Evolutionary conservation across 2,329 filamentous ascomycete genomes (phyloP).

Genomic region (Epichloe hybrida): DNA sequence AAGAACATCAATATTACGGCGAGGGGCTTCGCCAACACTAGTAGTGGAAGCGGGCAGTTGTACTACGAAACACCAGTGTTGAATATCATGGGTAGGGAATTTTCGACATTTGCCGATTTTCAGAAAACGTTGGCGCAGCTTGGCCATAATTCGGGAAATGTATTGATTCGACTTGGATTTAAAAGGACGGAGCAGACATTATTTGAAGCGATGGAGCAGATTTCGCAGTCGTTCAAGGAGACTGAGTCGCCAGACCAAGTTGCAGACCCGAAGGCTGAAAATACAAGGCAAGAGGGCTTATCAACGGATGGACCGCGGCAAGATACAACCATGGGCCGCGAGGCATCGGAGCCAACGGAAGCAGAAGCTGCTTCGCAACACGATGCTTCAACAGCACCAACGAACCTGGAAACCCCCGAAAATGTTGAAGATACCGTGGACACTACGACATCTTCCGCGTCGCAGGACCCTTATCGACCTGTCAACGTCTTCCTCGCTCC

Average conservation of each 20-base stretch:
- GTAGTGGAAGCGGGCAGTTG: constrained; percentile 55
- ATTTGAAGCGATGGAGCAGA: constrained; percentile 73
- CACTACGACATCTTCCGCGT: constrained; percentile 2
- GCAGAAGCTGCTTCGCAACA: constrained; percentile 1
- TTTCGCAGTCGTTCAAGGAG: constrained; percentile 58
- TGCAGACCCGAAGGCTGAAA: constrained; percentile 1
- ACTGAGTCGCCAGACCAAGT: constrained; percentile 11
- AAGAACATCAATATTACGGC: constrained; percentile 69
- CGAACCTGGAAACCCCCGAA: constrained; percentile 9
- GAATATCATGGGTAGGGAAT: constrained; percentile 68
- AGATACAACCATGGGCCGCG: constrained; percentile 14
- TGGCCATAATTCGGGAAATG: constrained; percentile 73
- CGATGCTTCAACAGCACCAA: constrained; percentile 2
- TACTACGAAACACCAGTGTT: constrained; percentile 81
- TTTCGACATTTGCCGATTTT: constrained; percentile 65
- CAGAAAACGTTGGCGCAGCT: constrained; percentile 82
- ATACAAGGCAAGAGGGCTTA: constrained; percentile 3
- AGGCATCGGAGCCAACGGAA: constrained; percentile 1
- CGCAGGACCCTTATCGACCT: constrained; percentile 28
- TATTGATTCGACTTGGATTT: constrained; percentile 66
- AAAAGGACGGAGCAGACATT: constrained; percentile 63
- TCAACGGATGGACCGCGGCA: constrained; percentile 1
- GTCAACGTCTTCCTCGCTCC: constrained; percentile 70
- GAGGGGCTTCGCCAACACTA: constrained; percentile 59
- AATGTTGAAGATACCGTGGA: neutral